Conservation (phyloP, 2,329 filamentous ascomycete genomes). For the Gnomoniopsis smithogilvyi region DNA sequence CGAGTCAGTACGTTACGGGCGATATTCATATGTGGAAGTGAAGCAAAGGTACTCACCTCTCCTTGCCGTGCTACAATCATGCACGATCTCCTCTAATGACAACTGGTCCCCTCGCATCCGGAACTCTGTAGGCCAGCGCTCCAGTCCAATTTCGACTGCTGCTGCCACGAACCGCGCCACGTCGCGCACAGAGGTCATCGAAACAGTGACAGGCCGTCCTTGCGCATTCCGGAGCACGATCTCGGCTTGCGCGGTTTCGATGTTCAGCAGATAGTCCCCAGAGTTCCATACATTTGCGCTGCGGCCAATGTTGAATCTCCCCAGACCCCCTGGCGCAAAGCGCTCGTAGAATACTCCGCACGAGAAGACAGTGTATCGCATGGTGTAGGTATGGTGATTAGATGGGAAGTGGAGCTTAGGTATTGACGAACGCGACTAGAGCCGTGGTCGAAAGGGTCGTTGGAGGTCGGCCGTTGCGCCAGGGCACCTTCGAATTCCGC, state of each 20-base stretch:
- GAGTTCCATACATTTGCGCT: constrained; percentile 52
- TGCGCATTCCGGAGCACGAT: constrained; percentile 53
- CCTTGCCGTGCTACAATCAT: constrained; percentile 45
- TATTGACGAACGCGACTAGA: constrained; percentile 54
- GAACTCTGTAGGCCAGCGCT: constrained; percentile 66
- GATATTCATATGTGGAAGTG: background rate
- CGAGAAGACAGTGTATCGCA: constrained; percentile 68
- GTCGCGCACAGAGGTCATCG: constrained; percentile 67
- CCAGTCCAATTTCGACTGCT: constrained; percentile 59
- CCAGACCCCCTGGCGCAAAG: constrained; percentile 66
- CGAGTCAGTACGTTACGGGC: constrained; percentile 20
- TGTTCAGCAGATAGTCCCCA: constrained; percentile 65
- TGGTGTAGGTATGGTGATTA: constrained; percentile 32
- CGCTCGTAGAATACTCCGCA: constrained; percentile 76
- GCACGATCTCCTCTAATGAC: constrained; percentile 57
- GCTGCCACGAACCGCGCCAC: constrained; percentile 68
- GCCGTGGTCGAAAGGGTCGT: constrained; percentile 60
- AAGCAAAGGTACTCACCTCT: constrained; percentile 37
- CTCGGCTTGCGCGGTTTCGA: constrained; percentile 55
- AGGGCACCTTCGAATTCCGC: constrained; percentile 72
- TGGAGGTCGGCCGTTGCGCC: constrained; percentile 43
- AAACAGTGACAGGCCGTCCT: constrained; percentile 52
- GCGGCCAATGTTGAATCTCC: constrained; percentile 54
- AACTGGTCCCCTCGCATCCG: constrained; percentile 66
- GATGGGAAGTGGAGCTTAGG: constrained; percentile 33